A percentile compares a stretch with the other conserved stretches of the same genome.
Conservation (phyloP, 2,329 filamentous ascomycete genomes). For the Monilinia fructigena region DNA sequence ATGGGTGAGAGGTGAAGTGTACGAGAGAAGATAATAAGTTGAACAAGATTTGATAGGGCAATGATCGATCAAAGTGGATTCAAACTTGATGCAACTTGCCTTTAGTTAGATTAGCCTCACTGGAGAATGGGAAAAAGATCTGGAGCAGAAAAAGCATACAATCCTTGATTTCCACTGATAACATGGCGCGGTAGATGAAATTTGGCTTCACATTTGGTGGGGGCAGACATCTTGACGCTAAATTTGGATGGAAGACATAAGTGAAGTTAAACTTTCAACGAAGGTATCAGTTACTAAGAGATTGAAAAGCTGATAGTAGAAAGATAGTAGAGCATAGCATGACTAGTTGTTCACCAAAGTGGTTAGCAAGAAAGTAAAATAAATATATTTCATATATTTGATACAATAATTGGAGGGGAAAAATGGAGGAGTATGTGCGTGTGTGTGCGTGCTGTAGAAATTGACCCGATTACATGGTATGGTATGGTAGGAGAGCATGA, state of each 20-base stretch:
- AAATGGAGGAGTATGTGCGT: background rate
- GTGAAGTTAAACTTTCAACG: conserved; percentile 12
- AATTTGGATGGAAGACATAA: background rate
- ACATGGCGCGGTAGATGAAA: conserved; percentile 2
- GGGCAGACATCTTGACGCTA: conserved; percentile 16
- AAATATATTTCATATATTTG: background rate
- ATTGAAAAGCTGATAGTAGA: background rate
- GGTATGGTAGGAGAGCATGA: conserved; percentile 11
- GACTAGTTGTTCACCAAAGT: conserved; percentile 2
- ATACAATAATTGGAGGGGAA: background rate
- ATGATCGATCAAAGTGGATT: conserved; percentile 18
- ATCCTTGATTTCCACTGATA: conserved; percentile 19
- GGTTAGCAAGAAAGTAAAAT: conserved; percentile 10
- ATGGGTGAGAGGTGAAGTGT: conserved; percentile 18
- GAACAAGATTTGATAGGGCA: conserved; percentile 22
- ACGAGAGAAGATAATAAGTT: conserved; percentile 11
- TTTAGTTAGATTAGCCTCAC: conserved; percentile 17
- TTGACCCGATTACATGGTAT: conserved; percentile 17
- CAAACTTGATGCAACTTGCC: conserved; percentile 19
- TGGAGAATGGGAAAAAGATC: conserved; percentile 17
- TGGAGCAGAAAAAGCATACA: conserved; percentile 7
- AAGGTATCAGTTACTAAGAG: background rate
- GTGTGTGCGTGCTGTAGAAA: background rate
- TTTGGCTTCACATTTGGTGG: conserved; percentile 13
- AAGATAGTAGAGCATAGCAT: background rate